Evolutionary conservation across 78 protist species (phyloP).

Genomic region (Dictyostelium intermedium): DNA sequence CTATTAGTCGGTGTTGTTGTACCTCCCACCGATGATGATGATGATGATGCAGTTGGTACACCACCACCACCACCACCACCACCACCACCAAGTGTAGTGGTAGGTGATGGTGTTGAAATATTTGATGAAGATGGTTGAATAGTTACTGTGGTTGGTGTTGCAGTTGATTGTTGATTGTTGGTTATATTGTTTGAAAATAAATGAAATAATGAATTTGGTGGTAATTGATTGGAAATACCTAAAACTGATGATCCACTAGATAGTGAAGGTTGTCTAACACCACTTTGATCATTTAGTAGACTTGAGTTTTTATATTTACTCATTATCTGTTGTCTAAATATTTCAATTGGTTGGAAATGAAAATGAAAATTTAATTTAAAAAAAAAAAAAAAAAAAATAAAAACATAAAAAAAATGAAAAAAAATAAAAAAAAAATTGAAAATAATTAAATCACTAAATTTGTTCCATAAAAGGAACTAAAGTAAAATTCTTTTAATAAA

Average conservation of each 20-base stretch:
- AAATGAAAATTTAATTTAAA: background rate
- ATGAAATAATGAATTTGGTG: conserved; percentile 72
- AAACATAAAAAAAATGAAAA: background rate
- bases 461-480: too few relatives aligned
- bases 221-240: conserved; percentile 15
- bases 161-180: background rate
- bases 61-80: background rate
- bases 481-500: too few relatives aligned
- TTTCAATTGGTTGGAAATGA: background rate
- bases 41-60: background rate
- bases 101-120: background rate
- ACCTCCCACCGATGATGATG: background rate
- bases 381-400: conserved; percentile 3
- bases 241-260: background rate
- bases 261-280: background rate
- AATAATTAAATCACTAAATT: too few relatives aligned
- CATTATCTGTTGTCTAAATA: background rate
- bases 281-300: background rate
- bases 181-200: conserved; percentile 22
- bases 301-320: background rate
- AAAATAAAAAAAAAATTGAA: too few relatives aligned
- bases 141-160: background rate
- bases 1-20: background rate
- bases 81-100: background rate
- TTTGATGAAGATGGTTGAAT: background rate